These are phyloP conservation scores for Cinnamomum chago DNA, from an alignment of 164 flowering plant genomes.

Conservation along the genomic window DNA sequence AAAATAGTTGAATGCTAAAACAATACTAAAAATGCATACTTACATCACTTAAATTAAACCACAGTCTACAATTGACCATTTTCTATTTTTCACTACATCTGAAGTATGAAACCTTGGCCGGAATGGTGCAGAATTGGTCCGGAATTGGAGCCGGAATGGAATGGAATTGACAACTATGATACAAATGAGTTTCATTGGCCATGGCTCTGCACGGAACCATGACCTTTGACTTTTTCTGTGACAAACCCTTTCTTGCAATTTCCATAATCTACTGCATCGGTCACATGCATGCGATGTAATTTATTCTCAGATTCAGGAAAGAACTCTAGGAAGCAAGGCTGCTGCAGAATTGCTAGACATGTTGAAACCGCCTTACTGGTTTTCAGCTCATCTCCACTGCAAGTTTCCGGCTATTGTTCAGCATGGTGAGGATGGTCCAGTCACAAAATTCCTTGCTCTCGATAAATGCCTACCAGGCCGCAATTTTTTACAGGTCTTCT, in stretches of 20 bases:
- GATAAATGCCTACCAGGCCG: conserved; percentile 87
- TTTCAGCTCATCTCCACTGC: conserved; percentile 97
- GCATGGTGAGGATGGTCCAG: conserved; percentile 72
- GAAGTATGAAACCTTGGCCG: too few species aligned
- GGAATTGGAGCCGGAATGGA: too few species aligned
- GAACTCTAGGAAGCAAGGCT: conserved; percentile 76
- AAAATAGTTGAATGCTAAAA: too few species aligned
- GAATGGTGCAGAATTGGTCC: too few species aligned
- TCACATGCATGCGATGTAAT: not conserved
- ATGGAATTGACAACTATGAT: too few species aligned
- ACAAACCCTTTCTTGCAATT: not conserved
- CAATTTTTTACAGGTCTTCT: conserved; percentile 74
- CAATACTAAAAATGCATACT: too few species aligned
- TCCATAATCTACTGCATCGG: too few species aligned
- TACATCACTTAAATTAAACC: too few species aligned
- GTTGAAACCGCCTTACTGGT: conserved; percentile 90
- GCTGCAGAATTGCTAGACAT: conserved; percentile 76
- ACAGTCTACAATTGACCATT: too few species aligned
- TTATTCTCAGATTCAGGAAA: conserved; percentile 49
- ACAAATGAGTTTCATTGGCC: too few species aligned
- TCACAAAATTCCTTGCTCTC: conserved; percentile 92
- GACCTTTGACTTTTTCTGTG: not conserved
- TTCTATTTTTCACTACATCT: too few species aligned
- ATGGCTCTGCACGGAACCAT: too few species aligned
- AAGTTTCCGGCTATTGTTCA: conserved; percentile 87